Evolutionary conservation across 176 grass and related monocot genomes (phyloP).

Genomic region (Triticum monococcum): DNA sequence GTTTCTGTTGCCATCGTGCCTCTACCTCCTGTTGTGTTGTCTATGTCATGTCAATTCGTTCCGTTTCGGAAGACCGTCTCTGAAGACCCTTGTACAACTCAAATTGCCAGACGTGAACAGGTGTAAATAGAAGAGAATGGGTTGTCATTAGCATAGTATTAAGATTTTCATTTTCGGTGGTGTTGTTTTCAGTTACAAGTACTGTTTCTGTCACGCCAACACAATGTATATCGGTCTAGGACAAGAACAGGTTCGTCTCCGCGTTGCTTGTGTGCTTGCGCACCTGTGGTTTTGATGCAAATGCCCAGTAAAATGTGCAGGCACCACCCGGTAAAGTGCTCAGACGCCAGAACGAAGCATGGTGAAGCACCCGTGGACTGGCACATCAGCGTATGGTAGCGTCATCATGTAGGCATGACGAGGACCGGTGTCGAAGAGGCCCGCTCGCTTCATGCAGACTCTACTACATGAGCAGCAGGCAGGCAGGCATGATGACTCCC

Average conservation of each 20-base stretch:
- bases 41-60: neutral
- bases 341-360: too few relatives aligned
- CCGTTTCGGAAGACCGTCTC: neutral
- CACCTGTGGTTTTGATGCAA: too few relatives aligned
- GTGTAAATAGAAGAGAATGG: neutral
- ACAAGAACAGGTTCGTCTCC: neutral
- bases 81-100: neutral
- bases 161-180: neutral
- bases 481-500: neutral
- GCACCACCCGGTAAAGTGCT: too few relatives aligned
- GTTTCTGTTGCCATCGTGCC: neutral
- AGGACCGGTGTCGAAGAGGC: neutral
- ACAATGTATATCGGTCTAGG: neutral
- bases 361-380: too few relatives aligned
- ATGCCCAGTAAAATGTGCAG: too few relatives aligned
- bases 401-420: too few relatives aligned
- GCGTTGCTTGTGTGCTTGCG: too few relatives aligned
- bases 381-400: too few relatives aligned
- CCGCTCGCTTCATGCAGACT: neutral
- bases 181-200: neutral
- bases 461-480: neutral
- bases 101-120: neutral
- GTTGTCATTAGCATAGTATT: neutral
- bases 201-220: neutral
- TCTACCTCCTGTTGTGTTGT: neutral